Evolutionary conservation across 2,329 filamentous ascomycete species (phyloP), one percentile per base, ranked within the genome.

Genomic region (Nemania diffusa): DNA sequence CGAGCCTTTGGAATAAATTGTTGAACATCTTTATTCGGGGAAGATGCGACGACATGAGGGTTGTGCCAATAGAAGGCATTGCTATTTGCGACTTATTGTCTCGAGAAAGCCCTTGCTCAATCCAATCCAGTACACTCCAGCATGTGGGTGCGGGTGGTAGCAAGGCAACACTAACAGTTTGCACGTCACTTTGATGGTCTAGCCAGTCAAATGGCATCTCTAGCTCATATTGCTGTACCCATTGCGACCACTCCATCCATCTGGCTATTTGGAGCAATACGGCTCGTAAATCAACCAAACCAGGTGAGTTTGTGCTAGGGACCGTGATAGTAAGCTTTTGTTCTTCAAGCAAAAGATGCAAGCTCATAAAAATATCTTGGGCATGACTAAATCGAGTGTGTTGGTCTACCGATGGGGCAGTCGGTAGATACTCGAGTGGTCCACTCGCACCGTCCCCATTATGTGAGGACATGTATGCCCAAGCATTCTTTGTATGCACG

Each of bases 301-400:
- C 81, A 0, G 82, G 80, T 3, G 83, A 82, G 1, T 74, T 71
- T 44, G 81, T 80, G 57, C 85, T 83, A 0, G 83, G 80, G 0
- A 79, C 79, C 69, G 84, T 82, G 4, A 90, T 86, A 68, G 92
- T 88, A 1, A 99, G 85, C 76, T 97, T 98, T 69, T 92, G 86
- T 77, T 99, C 96, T 78, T 99, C 95, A 0, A 92, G 86, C n/a
- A 97, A 82, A 2, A 98, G 83, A 80, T 99, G 96, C 13, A 99
- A 83, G 0, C 88, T 91, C 70, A 97, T 83, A 42, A 95, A 86
- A 58, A 92, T 84, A 74, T 92, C 87, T 76, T 91, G 82, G 37
- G 91, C 84, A 62, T 89, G 80, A 74, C 84, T 90, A 63, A 86
- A 84, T 50, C 89, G 86, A 57, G 84, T 83, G 64, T 88, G 87